phyloP scores from a whole-genome alignment of 805 yeast species.

The Pichia gijzeniarum region DNA sequence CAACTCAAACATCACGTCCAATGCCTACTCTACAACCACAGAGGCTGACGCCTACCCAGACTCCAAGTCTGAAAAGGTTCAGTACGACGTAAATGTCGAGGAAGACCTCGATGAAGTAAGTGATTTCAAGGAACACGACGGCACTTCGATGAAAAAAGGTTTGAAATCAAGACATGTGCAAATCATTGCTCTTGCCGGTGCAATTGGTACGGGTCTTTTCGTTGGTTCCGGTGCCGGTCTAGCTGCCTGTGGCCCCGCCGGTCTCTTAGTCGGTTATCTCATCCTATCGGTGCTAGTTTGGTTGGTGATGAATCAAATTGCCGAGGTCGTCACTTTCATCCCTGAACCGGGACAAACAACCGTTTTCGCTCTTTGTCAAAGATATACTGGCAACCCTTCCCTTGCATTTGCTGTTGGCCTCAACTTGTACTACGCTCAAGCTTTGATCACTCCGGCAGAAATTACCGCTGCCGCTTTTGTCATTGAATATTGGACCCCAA shows the following conservation, averaged over 20 bases:
- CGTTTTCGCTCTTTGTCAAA: conserved; percentile 21
- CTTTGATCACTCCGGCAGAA: conserved; percentile 38
- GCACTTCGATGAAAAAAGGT: conserved; percentile 28
- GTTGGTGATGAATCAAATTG: conserved; percentile 56
- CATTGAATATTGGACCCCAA: conserved; percentile 49
- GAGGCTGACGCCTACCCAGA: too few species aligned
- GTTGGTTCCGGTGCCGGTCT: conserved; percentile 44
- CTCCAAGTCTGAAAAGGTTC: too few species aligned
- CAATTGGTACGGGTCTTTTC: conserved; percentile 59
- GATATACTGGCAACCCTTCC: conserved; percentile 26
- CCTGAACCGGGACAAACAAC: conserved; percentile 51
- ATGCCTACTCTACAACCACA: too few species aligned
- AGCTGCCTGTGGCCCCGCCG: conserved; percentile 28
- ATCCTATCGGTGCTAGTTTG: conserved; percentile 58
- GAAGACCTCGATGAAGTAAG: background rate
- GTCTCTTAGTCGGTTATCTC: conserved; percentile 51
- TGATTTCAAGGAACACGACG: background rate
- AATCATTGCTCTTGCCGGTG: conserved; percentile 66
- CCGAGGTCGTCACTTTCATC: conserved; percentile 58
- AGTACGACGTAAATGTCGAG: background rate
- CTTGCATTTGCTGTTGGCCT: conserved; percentile 32
- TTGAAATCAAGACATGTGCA: conserved; percentile 47
- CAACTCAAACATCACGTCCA: too few species aligned
- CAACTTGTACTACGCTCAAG: conserved; percentile 31
- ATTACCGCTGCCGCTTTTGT: conserved; percentile 58